A percentile compares a stretch with the other conserved stretches of the same genome.
Conservation (phyloP, 768 basidiomycete genomes). For the Boletus sp. region DNA sequence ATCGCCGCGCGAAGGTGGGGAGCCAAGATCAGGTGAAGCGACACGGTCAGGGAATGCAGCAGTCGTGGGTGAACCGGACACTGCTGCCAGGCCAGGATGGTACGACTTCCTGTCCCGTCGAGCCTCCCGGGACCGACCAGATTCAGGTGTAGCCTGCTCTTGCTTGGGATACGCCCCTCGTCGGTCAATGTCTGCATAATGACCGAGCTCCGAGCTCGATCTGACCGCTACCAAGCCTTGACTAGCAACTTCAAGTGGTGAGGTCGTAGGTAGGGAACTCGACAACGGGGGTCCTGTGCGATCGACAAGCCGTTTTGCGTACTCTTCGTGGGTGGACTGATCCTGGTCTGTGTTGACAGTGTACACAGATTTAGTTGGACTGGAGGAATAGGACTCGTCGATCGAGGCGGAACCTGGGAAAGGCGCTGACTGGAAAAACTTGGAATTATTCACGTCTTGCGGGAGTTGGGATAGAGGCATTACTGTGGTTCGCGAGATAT, state of each 20-base stretch:
- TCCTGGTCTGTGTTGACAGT: conserved; percentile 37
- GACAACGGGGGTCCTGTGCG: conserved; percentile 61
- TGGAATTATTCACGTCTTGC: conserved; percentile 53
- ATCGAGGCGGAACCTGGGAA: conserved; percentile 21
- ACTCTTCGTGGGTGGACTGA: conserved; percentile 20
- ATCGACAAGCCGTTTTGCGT: conserved; percentile 41
- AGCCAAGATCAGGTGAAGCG: conserved; percentile 47
- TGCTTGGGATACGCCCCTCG: conserved; percentile 28
- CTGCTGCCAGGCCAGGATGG: conserved; percentile 52
- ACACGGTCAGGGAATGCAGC: conserved; percentile 35
- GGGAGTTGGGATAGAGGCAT: conserved; percentile 56
- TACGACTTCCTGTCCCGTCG: conserved; percentile 61
- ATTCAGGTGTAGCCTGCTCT: conserved; percentile 53
- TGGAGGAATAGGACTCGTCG: conserved; percentile 39
- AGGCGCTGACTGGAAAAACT: conserved; percentile 52
- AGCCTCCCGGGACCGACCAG: conserved; percentile 46
- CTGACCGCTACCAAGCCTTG: conserved; percentile 39
- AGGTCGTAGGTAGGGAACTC: conserved; percentile 50
- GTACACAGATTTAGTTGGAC: conserved; percentile 54
- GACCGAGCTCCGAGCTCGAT: conserved; percentile 78
- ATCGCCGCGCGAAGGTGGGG: conserved; percentile 51
- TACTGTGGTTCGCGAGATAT: conserved; percentile 51
- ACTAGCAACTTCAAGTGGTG: conserved; percentile 38
- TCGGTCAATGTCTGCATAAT: conserved; percentile 65
- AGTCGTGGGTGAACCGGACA: conserved; percentile 45